Evolutionary conservation across 257 asterid genomes (phyloP).

Genomic region (Sherardia arvensis): DNA sequence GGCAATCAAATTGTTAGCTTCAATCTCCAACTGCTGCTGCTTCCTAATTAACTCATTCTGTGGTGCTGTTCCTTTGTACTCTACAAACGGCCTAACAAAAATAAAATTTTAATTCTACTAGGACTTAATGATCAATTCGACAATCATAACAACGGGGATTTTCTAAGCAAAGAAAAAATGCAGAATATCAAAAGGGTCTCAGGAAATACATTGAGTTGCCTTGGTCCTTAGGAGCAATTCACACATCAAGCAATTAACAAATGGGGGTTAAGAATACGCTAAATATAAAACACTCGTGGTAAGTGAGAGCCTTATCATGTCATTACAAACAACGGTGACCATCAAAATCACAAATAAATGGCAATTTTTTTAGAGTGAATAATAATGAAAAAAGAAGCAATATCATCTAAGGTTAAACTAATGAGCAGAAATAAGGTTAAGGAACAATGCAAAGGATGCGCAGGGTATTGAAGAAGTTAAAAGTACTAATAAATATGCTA

Average conservation of each 20-base stretch:
- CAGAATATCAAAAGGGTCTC: background rate
- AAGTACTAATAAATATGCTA: background rate
- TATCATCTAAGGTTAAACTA: background rate
- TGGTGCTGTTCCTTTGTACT: slow-evolving; percentile 59
- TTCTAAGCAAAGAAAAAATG: background rate
- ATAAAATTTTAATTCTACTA: background rate
- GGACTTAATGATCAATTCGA: background rate
- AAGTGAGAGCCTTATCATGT: background rate
- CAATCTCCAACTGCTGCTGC: slow-evolving; percentile 46
- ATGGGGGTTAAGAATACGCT: background rate
- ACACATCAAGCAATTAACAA: background rate
- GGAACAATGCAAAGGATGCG: background rate
- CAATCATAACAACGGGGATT: background rate
- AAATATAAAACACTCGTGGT: background rate
- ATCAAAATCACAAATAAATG: background rate
- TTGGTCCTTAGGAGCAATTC: background rate
- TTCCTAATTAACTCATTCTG: slow-evolving; percentile 50
- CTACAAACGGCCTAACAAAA: slow-evolving; percentile 68
- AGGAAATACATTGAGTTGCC: background rate
- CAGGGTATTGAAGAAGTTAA: background rate
- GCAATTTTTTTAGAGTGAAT: background rate
- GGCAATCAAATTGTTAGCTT: slow-evolving; percentile 52
- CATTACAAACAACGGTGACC: no score
- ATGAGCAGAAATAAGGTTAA: background rate
- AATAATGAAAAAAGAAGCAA: background rate